Evolutionary conservation across 1,139 yeast genomes (phyloP).

Genomic region (Scheffersomyces illinoinensis): DNA sequence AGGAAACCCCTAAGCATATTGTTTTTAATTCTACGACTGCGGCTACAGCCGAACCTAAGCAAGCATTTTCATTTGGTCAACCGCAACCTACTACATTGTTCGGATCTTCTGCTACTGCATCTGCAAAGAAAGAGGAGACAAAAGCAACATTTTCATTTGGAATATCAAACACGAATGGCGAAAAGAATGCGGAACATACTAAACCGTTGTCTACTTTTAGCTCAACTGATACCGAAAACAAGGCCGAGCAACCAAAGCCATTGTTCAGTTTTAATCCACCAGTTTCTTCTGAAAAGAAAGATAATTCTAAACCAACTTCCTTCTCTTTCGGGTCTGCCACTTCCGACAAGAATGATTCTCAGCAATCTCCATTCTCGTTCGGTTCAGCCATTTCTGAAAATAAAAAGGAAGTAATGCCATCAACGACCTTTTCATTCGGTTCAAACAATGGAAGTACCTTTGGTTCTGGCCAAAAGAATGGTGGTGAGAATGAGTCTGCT

Average conservation of each 20-base stretch:
- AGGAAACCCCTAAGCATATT: background rate
- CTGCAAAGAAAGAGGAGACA: background rate
- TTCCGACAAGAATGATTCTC: background rate
- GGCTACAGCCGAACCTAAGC: slow-evolving; percentile 1
- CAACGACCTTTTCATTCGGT: slow-evolving; percentile 11
- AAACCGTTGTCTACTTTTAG: background rate
- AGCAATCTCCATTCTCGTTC: slow-evolving; percentile 1
- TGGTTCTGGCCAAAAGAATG: background rate
- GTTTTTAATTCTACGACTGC: background rate
- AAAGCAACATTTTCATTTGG: background rate
- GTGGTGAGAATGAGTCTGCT: background rate
- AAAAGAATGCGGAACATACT: background rate
- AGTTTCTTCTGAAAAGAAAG: background rate
- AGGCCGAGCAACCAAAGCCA: background rate
- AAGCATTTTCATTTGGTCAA: slow-evolving; percentile 4
- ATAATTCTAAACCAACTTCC: background rate
- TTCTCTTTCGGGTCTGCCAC: slow-evolving; percentile 10
- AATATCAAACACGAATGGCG: background rate
- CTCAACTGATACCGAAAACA: background rate
- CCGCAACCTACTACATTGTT: background rate
- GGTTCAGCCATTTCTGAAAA: slow-evolving; percentile 13
- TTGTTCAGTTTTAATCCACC: background rate
- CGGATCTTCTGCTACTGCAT: background rate
- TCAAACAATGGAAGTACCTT: slow-evolving; percentile 2
- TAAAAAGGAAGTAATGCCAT: slow-evolving; percentile 7